Conservation (phyloP, 305 asterid genomes). For the Solanum chacoense region DNA sequence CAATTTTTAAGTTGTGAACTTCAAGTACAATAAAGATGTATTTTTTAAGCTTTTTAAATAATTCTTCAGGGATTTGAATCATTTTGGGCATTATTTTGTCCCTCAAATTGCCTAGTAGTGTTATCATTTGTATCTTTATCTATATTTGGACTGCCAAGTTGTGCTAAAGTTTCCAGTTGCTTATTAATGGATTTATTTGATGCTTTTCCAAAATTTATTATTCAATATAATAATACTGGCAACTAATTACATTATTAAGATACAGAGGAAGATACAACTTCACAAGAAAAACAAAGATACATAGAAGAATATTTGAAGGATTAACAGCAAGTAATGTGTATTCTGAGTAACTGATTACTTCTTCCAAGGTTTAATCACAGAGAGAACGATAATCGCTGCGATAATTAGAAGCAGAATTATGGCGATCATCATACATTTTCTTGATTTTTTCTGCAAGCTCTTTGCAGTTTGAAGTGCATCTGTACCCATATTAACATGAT, state of each 20-base stretch:
- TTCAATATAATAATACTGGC: not conserved
- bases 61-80: constrained; percentile 17
- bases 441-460: constrained; percentile 60
- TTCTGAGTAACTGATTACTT: constrained; percentile 4
- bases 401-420: constrained; percentile 39
- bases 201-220: not conserved
- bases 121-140: not conserved
- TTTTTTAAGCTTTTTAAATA: constrained; percentile 14
- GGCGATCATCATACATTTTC: constrained; percentile 72
- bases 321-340: not conserved
- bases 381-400: constrained; percentile 46
- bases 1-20: constrained; percentile 5
- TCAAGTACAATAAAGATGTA: constrained; percentile 18
- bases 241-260: not conserved
- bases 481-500: constrained; percentile 65
- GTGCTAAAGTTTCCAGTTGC: not conserved
- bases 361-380: constrained; percentile 66
- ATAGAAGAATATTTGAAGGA: not conserved
- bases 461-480: constrained; percentile 83
- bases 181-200: not conserved
- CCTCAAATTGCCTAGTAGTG: constrained; percentile 9
- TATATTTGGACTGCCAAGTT: not conserved
- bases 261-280: not conserved
- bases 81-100: constrained; percentile 30
- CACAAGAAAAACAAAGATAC: not conserved